Base-by-base conservation (phyloP, 768 basidiomycete genomes). In the Austroboletus festivus region DNA sequence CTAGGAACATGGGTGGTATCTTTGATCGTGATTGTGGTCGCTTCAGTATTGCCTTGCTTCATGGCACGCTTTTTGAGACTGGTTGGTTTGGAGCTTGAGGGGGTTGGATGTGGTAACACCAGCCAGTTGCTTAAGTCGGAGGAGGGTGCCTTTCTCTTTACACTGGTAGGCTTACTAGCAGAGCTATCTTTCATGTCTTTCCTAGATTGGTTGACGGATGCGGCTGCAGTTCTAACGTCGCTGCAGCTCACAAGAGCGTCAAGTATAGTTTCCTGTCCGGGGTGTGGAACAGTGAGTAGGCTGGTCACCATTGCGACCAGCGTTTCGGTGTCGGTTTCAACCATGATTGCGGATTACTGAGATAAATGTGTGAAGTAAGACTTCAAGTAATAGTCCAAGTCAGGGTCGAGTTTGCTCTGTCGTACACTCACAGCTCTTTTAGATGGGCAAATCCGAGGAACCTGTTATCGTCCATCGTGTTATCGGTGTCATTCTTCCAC, bases 301-400 rank as follows among this genome's bases (percentile, higher is more conserved):
- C 85, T 88, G 15, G 72, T 68, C n/a, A 88, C 78, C 48, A 87
- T 68, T 10, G 80, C 85, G 37, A 90, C 70, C 28, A 89, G 72
- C 7, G 72, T 79, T 24, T 90, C 88, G 0, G 85, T 90, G 65
- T 87, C 85, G 9, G 33, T 40, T 24, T 54, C 59, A 7, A 44
- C 54, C 66, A 69, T 69, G 35, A 33, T 33, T 19, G 38, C 34
- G 37, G 24, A n/a, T 38, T 46, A 16, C 2, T 19, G 42, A 37
- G 21, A n/a, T 15, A 28, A 21, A 12, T 18, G 34, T 12, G 19
- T 13, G 18, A n/a, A n/a, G n/a, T n/a, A n/a, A n/a, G n/a, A n/a
- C n/a, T n/a, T n/a, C n/a, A n/a, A n/a, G n/a, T n/a, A n/a, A n/a
- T n/a, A 28, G 28, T 6, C 28, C 28, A 12, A 28, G 28, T 28